phyloP scores from a whole-genome alignment of 768 basidiomycete genomes.

The Dentipellis sp. region DNA sequence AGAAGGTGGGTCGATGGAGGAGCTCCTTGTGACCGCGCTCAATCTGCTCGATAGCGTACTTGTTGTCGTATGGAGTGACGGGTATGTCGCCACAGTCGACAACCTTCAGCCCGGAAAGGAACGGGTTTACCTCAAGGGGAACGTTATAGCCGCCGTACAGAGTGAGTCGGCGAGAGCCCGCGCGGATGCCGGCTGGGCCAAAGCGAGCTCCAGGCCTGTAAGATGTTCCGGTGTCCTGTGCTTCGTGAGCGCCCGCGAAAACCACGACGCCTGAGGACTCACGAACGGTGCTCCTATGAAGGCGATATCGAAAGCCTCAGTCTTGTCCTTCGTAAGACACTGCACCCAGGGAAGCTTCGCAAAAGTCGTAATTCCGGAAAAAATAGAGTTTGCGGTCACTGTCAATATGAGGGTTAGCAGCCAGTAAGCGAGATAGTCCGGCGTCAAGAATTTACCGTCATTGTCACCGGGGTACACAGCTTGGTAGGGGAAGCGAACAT shows the following conservation, averaged over 20 bases:
- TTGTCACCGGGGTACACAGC: slow-evolving; percentile 46
- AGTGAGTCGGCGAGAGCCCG: slow-evolving; percentile 67
- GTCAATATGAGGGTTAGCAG: not conserved
- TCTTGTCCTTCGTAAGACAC: slow-evolving; percentile 57
- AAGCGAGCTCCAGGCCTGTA: slow-evolving; percentile 82
- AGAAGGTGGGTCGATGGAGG: slow-evolving; percentile 53
- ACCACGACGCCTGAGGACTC: slow-evolving; percentile 16
- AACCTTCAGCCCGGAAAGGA: slow-evolving; percentile 53
- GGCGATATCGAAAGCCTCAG: slow-evolving; percentile 66
- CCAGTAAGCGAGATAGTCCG: not conserved
- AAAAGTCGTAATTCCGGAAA: slow-evolving; percentile 79
- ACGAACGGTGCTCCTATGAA: slow-evolving; percentile 77
- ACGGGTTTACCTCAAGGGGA: slow-evolving; percentile 64
- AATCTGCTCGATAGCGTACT: slow-evolving; percentile 64
- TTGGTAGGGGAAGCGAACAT: slow-evolving; percentile 58
- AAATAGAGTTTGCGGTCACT: slow-evolving; percentile 74
- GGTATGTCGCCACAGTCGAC: slow-evolving; percentile 77
- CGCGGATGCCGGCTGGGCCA: slow-evolving; percentile 76
- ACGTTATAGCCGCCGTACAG: slow-evolving; percentile 76
- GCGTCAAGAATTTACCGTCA: slow-evolving; percentile 34
- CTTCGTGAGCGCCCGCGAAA: not conserved
- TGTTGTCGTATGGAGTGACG: slow-evolving; percentile 73
- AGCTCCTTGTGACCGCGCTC: slow-evolving; percentile 63
- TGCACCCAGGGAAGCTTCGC: slow-evolving; percentile 81
- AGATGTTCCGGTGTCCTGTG: slow-evolving; percentile 61